Conservation (phyloP, 164 flowering plant genomes). For the Berberis thunbergii region DNA sequence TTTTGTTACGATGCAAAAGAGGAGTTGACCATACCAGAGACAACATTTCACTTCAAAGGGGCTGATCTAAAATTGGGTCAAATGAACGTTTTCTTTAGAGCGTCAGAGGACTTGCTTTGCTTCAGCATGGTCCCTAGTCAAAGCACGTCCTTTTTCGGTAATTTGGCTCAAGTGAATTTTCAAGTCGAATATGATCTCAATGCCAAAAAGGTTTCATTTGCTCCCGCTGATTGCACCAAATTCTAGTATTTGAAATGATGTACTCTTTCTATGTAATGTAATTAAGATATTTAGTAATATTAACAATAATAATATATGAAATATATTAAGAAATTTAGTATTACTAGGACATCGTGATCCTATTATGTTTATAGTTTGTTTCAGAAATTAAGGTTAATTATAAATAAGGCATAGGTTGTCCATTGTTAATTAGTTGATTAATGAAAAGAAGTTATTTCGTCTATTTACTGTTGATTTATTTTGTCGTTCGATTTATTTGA, state of each 20-base stretch:
- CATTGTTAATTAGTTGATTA: too few relatives aligned
- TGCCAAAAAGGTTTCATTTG: slow-evolving; percentile 18
- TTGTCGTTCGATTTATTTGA: too few relatives aligned
- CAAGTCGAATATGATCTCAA: slow-evolving; percentile 23
- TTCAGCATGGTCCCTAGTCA: slow-evolving; percentile 9
- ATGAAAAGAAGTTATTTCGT: too few relatives aligned
- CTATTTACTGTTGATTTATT: too few relatives aligned
- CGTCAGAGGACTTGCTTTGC: slow-evolving; percentile 11
- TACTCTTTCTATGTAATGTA: too few relatives aligned
- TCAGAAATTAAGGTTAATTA: too few relatives aligned
- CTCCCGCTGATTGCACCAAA: slow-evolving; percentile 20
- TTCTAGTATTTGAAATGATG: not conserved
- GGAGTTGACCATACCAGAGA: not conserved
- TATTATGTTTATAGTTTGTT: too few relatives aligned
- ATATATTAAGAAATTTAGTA: too few relatives aligned
- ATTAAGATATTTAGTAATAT: too few relatives aligned
- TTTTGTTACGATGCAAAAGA: slow-evolving; percentile 13
- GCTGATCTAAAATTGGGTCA: slow-evolving; percentile 22
- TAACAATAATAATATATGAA: too few relatives aligned
- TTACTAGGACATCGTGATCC: too few relatives aligned
- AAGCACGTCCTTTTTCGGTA: slow-evolving; percentile 14
- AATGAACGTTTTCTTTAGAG: slow-evolving; percentile 15
- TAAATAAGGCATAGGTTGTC: too few relatives aligned
- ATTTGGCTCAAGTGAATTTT: slow-evolving; percentile 22
- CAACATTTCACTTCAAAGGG: slow-evolving; percentile 7